These are phyloP conservation scores for Phanerodontia chrysosporium DNA, from an alignment of 768 basidiomycete species.

Conservation along the genomic window DNA sequence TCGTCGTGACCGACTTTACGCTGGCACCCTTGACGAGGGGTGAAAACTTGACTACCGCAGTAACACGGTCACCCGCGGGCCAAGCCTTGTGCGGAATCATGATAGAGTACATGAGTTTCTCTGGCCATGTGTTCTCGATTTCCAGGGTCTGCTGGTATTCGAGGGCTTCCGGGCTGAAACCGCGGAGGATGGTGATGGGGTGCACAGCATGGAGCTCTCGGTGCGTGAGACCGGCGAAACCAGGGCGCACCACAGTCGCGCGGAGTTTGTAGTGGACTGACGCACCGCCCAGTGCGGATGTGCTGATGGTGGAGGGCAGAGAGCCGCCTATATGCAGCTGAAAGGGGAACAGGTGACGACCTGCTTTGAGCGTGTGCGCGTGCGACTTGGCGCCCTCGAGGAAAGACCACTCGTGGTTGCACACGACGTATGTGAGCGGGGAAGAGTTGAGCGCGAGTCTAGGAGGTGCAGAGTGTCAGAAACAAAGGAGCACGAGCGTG, in stretches of 20 bases:
- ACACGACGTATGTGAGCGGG: conserved; percentile 56
- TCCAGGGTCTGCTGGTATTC: conserved; percentile 97
- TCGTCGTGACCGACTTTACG: conserved; percentile 61
- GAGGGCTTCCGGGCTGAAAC: conserved; percentile 75
- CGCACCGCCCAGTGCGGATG: conserved; percentile 52
- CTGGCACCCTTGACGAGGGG: conserved; percentile 82
- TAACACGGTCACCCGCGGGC: conserved; percentile 84
- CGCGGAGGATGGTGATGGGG: conserved; percentile 66
- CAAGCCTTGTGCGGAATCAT: conserved; percentile 95
- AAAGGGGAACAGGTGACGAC: conserved; percentile 91
- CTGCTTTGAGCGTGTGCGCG: conserved; percentile 91
- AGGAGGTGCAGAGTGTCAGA: neutral
- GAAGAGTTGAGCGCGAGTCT: conserved; percentile 37
- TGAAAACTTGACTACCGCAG: conserved; percentile 80
- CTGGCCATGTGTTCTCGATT: conserved; percentile 96
- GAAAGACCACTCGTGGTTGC: conserved; percentile 90
- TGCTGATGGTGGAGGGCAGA: conserved; percentile 73
- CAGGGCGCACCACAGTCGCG: conserved; percentile 75
- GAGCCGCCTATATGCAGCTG: conserved; percentile 80
- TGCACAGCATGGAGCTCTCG: conserved; percentile 59
- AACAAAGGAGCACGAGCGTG: conserved; percentile 7
- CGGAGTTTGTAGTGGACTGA: conserved; percentile 86
- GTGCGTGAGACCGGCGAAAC: conserved; percentile 48
- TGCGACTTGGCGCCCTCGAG: conserved; percentile 78
- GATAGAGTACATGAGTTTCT: conserved; percentile 93